Evolutionary conservation across 1,284 basidiomycete species (phyloP).

Genomic region (Irpex sp.): DNA sequence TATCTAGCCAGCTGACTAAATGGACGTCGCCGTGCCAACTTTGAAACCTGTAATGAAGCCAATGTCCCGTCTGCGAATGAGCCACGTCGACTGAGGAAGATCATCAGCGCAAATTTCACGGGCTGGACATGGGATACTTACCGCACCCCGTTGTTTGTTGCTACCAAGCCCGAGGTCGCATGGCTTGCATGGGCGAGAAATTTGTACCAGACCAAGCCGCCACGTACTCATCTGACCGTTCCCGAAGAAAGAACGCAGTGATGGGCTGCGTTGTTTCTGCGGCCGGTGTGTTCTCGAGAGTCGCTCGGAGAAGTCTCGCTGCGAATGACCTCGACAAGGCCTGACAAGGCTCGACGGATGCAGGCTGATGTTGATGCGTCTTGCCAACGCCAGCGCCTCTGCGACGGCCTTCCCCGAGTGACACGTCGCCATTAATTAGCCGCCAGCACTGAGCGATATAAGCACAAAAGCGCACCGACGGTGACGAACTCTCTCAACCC

Average conservation of each 20-base stretch:
- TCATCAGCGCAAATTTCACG: background rate
- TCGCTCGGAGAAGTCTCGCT: slow-evolving; percentile 8
- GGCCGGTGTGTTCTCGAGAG: slow-evolving; percentile 4
- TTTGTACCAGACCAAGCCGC: background rate
- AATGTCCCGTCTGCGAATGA: background rate
- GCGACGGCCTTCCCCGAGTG: background rate
- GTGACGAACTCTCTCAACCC: background rate
- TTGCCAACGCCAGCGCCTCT: background rate
- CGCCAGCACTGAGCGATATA: slow-evolving; percentile 4
- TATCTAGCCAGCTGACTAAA: too few species aligned
- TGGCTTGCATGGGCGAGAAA: background rate
- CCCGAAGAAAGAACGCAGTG: background rate
- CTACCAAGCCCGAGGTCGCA: background rate
- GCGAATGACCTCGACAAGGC: background rate
- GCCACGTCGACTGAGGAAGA: background rate
- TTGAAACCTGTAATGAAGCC: too few species aligned
- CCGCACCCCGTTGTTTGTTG: background rate
- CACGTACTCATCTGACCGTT: background rate
- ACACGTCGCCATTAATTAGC: slow-evolving; percentile 8
- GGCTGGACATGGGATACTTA: background rate
- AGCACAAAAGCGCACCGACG: background rate
- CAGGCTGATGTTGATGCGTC: background rate
- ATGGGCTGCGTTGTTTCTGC: background rate
- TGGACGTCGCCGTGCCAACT: too few species aligned
- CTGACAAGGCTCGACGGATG: background rate